Conservation (phyloP, 2,329 filamentous ascomycete species). For the Bipolaris gigantea region DNA sequence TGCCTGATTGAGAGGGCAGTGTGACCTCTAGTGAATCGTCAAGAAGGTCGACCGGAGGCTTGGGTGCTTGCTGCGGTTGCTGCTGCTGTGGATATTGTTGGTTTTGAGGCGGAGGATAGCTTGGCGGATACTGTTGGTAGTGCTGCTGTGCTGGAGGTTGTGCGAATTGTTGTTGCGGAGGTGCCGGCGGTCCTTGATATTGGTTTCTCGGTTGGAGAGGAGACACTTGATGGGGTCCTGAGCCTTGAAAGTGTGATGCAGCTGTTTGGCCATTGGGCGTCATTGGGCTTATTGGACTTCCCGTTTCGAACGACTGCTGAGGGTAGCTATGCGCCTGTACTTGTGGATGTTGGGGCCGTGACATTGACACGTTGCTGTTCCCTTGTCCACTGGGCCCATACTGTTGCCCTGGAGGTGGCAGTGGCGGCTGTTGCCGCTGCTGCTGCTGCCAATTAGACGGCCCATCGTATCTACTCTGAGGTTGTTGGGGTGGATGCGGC, state of each 20-base stretch:
- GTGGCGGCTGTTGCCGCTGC: not conserved
- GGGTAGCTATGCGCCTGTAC: slow-evolving; percentile 31
- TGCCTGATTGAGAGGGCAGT: slow-evolving; percentile 53
- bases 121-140: slow-evolving; percentile 14
- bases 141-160: slow-evolving; percentile 15
- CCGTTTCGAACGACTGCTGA: slow-evolving; percentile 26
- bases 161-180: slow-evolving; percentile 18
- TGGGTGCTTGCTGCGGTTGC: slow-evolving; percentile 33
- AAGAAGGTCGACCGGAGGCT: slow-evolving; percentile 56
- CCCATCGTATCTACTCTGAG: slow-evolving; percentile 24
- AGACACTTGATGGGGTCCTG: slow-evolving; percentile 21
- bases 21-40: slow-evolving; percentile 65
- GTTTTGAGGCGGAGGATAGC: slow-evolving; percentile 18
- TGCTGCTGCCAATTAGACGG: slow-evolving; percentile 26
- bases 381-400: slow-evolving; percentile 23
- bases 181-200: slow-evolving; percentile 15
- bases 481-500: slow-evolving; percentile 37
- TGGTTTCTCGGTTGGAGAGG: slow-evolving; percentile 21
- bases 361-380: slow-evolving; percentile 28
- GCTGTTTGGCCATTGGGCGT: slow-evolving; percentile 32
- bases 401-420: slow-evolving; percentile 9
- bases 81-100: slow-evolving; percentile 19
- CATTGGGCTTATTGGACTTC: slow-evolving; percentile 45
- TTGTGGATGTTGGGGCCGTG: slow-evolving; percentile 35
- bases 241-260: slow-evolving; percentile 26